Base-by-base conservation (phyloP, 352 stramenopile species). In the Ophiocytium majus region DNA sequence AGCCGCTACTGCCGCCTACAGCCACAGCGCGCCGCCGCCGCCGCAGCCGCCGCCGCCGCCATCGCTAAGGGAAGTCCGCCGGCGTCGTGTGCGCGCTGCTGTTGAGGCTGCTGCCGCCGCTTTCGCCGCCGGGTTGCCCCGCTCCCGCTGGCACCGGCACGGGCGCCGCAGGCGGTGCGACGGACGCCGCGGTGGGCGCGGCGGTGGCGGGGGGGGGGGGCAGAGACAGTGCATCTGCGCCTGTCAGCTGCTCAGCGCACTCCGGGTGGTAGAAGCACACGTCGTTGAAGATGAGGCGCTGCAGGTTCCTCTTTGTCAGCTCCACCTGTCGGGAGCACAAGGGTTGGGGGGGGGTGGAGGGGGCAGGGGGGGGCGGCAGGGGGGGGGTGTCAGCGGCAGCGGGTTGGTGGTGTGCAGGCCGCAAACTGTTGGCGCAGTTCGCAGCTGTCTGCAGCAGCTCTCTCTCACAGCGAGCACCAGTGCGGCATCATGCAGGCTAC, bases 281-380 rank as follows among this genome's bases (percentile, higher is more conserved):
- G 83, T 97, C 94, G 84, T 96, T 93, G 81, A 96, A 96, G 79
- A 97, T 96, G 19, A 96, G 90, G 83, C 95, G 92, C 85, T 96
- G 93, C 32, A 97, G 88, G 85, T 96, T 97, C 76, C 91, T 89
- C 88, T 96, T 95, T 14, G 94, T 97, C 81, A 96, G 85, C 79
- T 96, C 93, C 91, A 92, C 90, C 95, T 95, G 33, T 50, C 14
- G 36, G 5, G 43, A 5, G 43, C 14, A 57, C 5, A 14, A 14
- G 14, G 43, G 43, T 57, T 5, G 43, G 43, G 5, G 43, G 43
- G 43, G 43, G 43, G 43, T 5, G 43, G 5, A 57, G 14, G 14
- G 43, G 43, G 14, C 43, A 57, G 43, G 43, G 5, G 14, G 43
- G 43, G 5, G 43, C 5, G 14, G 14, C 5, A 57, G 43, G 43